A percentile compares a stretch with the other conserved stretches of the same genome.
Evolutionary conservation across 305 asterid species (phyloP).

Genomic region (Stenogyne calaminthoides): DNA sequence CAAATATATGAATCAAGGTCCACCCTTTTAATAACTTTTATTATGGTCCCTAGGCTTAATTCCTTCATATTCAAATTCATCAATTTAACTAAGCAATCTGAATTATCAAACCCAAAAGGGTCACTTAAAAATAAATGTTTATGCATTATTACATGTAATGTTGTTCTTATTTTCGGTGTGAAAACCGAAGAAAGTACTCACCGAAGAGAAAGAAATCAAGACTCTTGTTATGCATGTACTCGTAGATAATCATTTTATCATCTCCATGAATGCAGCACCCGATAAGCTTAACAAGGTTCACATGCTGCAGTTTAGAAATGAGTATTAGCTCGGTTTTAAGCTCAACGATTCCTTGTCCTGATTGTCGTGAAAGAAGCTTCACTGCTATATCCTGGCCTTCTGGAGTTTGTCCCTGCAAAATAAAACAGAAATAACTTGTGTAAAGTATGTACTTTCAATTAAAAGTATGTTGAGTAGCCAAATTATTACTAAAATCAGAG

Average conservation of each 20-base stretch:
- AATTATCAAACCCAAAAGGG: no score
- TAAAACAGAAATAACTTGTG: not conserved
- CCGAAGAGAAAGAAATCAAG: constrained; percentile 51
- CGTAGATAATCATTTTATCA: constrained; percentile 52
- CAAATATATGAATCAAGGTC: no score
- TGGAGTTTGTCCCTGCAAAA: constrained; percentile 29
- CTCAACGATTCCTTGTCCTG: constrained; percentile 53
- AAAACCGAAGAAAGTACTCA: constrained; percentile 24
- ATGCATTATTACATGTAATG: no score
- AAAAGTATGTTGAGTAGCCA: not conserved
- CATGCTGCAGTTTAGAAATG: constrained; percentile 55
- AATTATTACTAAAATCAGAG: not conserved
- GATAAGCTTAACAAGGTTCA: constrained; percentile 52
- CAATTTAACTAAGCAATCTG: no score
- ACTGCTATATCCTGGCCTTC: constrained; percentile 58
- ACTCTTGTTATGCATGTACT: constrained; percentile 58
- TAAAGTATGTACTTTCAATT: not conserved
- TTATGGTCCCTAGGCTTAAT: no score
- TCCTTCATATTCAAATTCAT: no score
- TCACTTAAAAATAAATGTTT: no score
- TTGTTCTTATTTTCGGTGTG: not conserved
- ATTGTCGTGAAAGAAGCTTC: constrained; percentile 42
- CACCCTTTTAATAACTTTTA: no score
- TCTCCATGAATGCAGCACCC: constrained; percentile 50
- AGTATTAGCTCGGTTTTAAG: constrained; percentile 54